Base-by-base conservation (phyloP, 805 yeast species). In the Yarrowia sp. region DNA sequence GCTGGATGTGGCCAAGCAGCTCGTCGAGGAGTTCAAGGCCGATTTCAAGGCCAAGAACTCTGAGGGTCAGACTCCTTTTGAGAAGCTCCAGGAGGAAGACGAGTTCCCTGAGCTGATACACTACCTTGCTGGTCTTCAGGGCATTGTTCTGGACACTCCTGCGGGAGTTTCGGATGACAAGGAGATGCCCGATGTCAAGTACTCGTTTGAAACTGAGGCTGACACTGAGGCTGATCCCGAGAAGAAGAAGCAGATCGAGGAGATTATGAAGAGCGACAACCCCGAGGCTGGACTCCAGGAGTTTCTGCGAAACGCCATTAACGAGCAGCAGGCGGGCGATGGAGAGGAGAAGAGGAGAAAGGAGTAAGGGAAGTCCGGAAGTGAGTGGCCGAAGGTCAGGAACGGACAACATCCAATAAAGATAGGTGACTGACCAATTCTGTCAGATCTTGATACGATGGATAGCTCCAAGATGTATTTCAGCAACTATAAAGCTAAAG, bases 101-200 rank as follows among this genome's bases (percentile, higher is more conserved):
- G 98, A 94, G 72, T 89, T 84, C 72, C 93, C 95, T 1, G 97
- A 92, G 46, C 79, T 94, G 14, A 87, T 87, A 10, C 82, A 80
- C 43, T 95, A 89, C 74, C 80, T 93, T 73, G 81, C 80, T 58
- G 72, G 82, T 0, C 79, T 85, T 71, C 80, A 79, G 70, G 83
- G 78, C 32, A 75, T 72, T 43, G 72, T 75, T 5, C 69, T 70
- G 70, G 70, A 35, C 58, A 68, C 69, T 16, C 68, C 65, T 1
- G 71, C 41, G 11, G 49, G 79, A 2, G 72, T 68, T 16, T 22
- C 63, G 5, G 61, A 49, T 10, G 63, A 64, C 45, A 43, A 55
- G 10, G 71, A 70, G 65, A 64, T 69, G 15, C 16, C 67, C 32
- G 72, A 70, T 22, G 72, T 70, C 49, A 70, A 70, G 46, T 74